Percentiles rank a stretch among this genome's conserved stretches.
phyloP scores from a whole-genome alignment of 2,329 filamentous ascomycete genomes.

The Talaromyces atroroseus region DNA sequence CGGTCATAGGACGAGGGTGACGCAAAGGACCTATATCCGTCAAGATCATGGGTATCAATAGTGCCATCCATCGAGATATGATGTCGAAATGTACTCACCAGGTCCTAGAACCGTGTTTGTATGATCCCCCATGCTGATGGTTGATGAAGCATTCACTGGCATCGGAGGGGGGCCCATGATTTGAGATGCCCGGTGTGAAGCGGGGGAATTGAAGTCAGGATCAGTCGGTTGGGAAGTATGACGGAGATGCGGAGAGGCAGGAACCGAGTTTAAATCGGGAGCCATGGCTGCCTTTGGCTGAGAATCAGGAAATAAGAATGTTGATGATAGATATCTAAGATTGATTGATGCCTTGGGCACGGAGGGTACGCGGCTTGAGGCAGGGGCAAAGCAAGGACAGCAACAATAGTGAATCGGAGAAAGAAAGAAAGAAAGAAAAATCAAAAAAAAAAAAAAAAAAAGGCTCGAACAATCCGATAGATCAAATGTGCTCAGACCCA shows the following conservation, averaged over 20 bases:
- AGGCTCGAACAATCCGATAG: neutral
- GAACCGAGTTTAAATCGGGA: conserved; percentile 41
- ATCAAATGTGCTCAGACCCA: neutral
- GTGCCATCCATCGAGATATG: neutral
- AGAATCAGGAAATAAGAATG: neutral
- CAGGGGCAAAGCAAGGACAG: conserved; percentile 2
- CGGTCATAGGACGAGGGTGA: conserved; percentile 80
- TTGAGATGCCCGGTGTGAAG: conserved; percentile 44
- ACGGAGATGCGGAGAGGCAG: conserved; percentile 30
- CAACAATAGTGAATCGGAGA: neutral
- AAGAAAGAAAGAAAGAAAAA: neutral
- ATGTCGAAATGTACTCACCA: conserved; percentile 24
- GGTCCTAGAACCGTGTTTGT: conserved; percentile 34
- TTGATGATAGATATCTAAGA: neutral
- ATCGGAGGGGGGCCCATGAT: conserved; percentile 41
- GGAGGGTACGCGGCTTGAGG: conserved; percentile 1
- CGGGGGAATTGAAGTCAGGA: conserved; percentile 24
- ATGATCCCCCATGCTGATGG: conserved; percentile 28
- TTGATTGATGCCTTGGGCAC: neutral
- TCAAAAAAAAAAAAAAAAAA: neutral
- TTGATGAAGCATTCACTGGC: conserved; percentile 25
- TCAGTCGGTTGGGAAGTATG: conserved; percentile 28
- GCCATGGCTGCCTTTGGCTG: conserved; percentile 33
- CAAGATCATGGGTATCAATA: neutral
- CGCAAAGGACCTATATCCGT: conserved; percentile 60